Evolutionary conservation across 176 grass and related monocot species (phyloP), one percentile per base, ranked within the genome.

Genomic region (Miscanthus lutarioriparius): DNA sequence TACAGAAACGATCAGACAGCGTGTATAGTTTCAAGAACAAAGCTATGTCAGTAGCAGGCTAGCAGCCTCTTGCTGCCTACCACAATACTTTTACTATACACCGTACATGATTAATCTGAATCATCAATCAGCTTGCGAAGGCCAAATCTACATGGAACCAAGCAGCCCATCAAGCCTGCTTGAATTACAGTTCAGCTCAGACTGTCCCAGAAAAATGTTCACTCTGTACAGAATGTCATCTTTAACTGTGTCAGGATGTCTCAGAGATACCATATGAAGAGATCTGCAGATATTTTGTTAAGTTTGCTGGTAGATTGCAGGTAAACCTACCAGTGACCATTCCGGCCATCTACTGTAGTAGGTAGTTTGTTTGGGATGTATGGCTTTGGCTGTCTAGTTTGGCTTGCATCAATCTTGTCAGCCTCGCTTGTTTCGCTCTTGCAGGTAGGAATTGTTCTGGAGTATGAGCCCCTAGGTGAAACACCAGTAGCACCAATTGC

Each of bases 401-500:
- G 54, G 27, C 19, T 75, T 15, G 59, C 40, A 37, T 87, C 84
- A 37, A 89, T 86, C 75, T 84, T 87, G 16, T 89, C 84, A 67
- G 53, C 17, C 4, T 86, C 87, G 3, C 68, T 80, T 77, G 75
- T 92, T 67, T 89, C 87, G 1, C 80, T 77, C 82, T 92, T 92
- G 33, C 75, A 92, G 67, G 79, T 81, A 45, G 91, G 90, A 38
- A 86, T 86, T 87, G 84, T 89, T 84, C 84, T 59, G 13, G 87
- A 80, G 27, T 92, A 92, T 13, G 84, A 84, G 44, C 72, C 41
- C 70, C 82, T 73, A 58, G 90, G 79, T 80, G 87, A 86, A 44
- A 87, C 49, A 71, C 41, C 56, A 49, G 84, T 84, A 13, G 75
- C 30, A 47, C 75, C 36, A 8, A 51, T 78, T 65, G 45, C 33